These are phyloP conservation scores for Tolypocladium paradoxum DNA, from an alignment of 2,329 filamentous ascomycete genomes.

Conservation along the genomic window DNA sequence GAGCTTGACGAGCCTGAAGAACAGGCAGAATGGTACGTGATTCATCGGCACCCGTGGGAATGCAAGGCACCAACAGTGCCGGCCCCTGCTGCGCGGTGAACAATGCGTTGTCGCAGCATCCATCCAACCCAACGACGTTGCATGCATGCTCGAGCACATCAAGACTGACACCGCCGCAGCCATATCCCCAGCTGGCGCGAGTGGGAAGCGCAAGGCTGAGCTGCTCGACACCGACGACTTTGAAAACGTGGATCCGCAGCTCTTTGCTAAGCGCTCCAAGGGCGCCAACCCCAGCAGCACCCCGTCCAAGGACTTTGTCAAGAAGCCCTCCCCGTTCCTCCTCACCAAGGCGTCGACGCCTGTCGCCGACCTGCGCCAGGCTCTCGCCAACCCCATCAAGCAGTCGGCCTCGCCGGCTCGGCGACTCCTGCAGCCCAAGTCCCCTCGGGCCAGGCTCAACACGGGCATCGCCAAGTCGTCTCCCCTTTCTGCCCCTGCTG, in stretches of 20 bases:
- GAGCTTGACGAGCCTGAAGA: constrained; percentile 64
- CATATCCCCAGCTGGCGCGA: constrained; percentile 20
- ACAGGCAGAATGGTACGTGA: constrained; percentile 60
- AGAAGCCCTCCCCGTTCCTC: constrained; percentile 38
- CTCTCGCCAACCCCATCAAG: constrained; percentile 20
- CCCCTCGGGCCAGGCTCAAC: constrained; percentile 36
- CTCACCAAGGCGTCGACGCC: constrained; percentile 29
- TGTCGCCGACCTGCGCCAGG: constrained; percentile 19
- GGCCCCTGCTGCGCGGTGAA: no score
- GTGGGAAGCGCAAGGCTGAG: constrained; percentile 47
- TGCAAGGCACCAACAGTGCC: no score
- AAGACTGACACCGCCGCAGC: constrained; percentile 25
- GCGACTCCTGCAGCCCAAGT: constrained; percentile 40
- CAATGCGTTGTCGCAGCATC: no score
- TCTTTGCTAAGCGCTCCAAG: constrained; percentile 51
- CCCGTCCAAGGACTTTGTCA: constrained; percentile 34
- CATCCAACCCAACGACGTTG: not conserved
- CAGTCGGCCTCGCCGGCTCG: constrained; percentile 21
- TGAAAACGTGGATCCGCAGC: constrained; percentile 51
- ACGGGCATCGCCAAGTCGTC: constrained; percentile 34
- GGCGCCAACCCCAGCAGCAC: constrained; percentile 27
- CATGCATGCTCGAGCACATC: not conserved
- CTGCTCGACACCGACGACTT: constrained; percentile 39
- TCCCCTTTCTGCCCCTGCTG: constrained; percentile 58
- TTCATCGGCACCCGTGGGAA: not conserved